A percentile compares a stretch with the other conserved stretches of the same genome.
Evolutionary conservation across 805 yeast genomes (phyloP).

Genomic region (Saccharomycopsis olivae): DNA sequence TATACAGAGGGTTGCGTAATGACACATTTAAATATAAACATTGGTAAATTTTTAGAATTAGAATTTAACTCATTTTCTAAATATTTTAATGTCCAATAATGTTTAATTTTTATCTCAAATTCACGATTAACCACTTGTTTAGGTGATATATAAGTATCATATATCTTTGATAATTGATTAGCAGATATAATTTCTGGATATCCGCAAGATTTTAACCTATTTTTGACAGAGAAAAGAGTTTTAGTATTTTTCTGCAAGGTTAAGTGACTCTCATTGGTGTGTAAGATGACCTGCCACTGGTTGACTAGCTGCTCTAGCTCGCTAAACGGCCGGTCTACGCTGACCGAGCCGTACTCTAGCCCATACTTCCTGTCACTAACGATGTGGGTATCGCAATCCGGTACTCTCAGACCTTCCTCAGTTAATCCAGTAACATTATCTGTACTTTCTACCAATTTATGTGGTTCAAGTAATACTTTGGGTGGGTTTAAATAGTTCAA

Average conservation of each 20-base stretch:
- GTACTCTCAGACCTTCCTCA: no score
- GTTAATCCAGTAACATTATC: background rate
- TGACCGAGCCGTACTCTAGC: conserved; percentile 24
- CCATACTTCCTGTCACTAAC: conserved; percentile 23
- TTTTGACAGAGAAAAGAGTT: background rate
- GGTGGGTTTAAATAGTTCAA: conserved; percentile 24
- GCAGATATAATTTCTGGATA: background rate
- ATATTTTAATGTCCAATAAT: conserved; percentile 11
- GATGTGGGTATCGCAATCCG: no score
- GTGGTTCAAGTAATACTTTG: background rate
- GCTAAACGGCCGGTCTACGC: conserved; percentile 22
- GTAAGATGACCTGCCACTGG: conserved; percentile 29
- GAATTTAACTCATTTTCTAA: conserved; percentile 11
- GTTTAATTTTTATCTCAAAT: background rate
- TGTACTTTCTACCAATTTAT: background rate
- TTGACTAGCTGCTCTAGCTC: conserved; percentile 25
- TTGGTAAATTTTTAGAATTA: background rate
- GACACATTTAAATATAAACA: conserved; percentile 12
- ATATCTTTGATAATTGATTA: conserved; percentile 3
- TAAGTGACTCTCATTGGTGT: background rate
- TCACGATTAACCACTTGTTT: conserved; percentile 2
- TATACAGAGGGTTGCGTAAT: conserved; percentile 7
- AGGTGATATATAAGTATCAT: conserved; percentile 9
- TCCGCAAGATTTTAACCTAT: no score
- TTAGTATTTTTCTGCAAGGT: background rate